Conservation (phyloP, 2,329 filamentous ascomycete genomes). For the Fusarium fujikuroi region DNA sequence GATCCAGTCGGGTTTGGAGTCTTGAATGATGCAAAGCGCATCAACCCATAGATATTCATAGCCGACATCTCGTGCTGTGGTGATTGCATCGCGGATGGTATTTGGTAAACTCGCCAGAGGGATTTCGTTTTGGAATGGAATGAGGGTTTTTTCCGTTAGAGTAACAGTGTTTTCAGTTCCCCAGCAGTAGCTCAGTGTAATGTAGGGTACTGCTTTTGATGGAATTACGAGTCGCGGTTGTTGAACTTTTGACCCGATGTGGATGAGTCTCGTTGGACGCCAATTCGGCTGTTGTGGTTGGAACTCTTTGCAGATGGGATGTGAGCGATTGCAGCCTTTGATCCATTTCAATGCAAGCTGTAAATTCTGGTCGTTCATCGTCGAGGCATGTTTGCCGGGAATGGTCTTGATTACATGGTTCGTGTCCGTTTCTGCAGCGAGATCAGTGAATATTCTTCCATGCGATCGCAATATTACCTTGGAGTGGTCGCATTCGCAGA, state of each 20-base stretch:
- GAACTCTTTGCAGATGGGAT: background rate
- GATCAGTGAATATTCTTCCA: too few relatives aligned
- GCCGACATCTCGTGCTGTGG: background rate
- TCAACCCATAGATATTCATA: constrained; percentile 6
- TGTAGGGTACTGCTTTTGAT: rapidly evolving
- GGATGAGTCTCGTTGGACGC: background rate
- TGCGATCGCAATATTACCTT: background rate
- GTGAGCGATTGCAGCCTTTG: background rate
- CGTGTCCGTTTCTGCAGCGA: background rate
- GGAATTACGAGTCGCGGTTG: background rate
- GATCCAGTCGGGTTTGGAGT: background rate
- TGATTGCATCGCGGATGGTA: background rate
- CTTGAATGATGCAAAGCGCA: constrained; percentile 1
- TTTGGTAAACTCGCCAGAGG: background rate
- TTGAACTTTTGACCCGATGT: background rate
- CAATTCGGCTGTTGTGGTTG: background rate
- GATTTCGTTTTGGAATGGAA: background rate
- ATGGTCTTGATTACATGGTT: background rate
- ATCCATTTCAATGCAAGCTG: background rate
- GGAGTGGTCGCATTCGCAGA: background rate
- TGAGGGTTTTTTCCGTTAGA: background rate
- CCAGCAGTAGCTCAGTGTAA: constrained; percentile 5
- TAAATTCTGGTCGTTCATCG: background rate
- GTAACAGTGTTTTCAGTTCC: background rate
- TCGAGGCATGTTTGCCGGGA: background rate